Conservation (phyloP, 139 green algal species). For the Volvox reticuliferus region DNA sequence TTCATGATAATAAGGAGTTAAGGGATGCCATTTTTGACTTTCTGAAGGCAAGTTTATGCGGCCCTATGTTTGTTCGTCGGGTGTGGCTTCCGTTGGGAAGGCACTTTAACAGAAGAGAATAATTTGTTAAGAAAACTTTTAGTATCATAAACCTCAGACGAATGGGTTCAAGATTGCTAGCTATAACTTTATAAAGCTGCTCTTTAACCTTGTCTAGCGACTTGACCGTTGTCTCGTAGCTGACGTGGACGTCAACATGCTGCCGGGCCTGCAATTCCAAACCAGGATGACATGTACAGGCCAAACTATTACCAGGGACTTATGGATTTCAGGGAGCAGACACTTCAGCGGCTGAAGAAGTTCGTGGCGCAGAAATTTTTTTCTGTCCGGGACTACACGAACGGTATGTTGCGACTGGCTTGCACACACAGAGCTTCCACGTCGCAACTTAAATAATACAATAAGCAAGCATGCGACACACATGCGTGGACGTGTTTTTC, state of each 20-base stretch:
- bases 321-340: constrained; percentile 84
- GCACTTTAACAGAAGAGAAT: too few species aligned
- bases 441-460: too few species aligned
- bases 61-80: neutral
- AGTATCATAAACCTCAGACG: too few species aligned
- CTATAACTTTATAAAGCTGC: too few species aligned
- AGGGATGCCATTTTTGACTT: constrained; percentile 78
- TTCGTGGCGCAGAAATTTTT: constrained; percentile 83
- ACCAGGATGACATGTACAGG: constrained; percentile 82
- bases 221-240: neutral
- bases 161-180: too few species aligned
- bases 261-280: too few species aligned
- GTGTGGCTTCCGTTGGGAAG: neutral
- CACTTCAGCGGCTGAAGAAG: constrained; percentile 76
- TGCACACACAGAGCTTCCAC: too few species aligned
- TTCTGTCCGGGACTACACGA: constrained; percentile 73
- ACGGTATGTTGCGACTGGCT: constrained; percentile 37
- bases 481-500: too few species aligned
- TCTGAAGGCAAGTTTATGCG: constrained; percentile 69
- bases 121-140: too few species aligned
- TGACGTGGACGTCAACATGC: neutral
- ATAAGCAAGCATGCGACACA: too few species aligned
- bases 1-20: constrained; percentile 81
- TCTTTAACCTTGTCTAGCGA: neutral
- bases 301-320: constrained; percentile 83